phyloP scores from a whole-genome alignment of 1,284 basidiomycete genomes.

The Microbotryum scabiosae region DNA sequence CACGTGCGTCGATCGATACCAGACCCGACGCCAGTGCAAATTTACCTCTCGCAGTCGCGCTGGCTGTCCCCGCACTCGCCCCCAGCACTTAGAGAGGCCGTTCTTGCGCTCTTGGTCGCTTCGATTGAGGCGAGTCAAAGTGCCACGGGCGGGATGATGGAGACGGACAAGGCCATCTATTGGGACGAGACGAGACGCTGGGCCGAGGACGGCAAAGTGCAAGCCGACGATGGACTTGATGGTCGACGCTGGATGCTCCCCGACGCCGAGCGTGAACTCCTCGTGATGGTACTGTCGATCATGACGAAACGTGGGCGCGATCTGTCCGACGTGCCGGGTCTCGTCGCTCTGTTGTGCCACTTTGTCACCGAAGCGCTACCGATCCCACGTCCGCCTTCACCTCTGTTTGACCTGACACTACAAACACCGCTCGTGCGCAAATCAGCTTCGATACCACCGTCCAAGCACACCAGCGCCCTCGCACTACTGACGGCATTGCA shows the following conservation, averaged over 20 bases:
- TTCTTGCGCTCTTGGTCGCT: constrained; percentile 24
- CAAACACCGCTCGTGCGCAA: constrained; percentile 30
- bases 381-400: constrained; percentile 25
- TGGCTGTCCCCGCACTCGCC: constrained; percentile 13
- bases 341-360: constrained; percentile 33
- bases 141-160: constrained; percentile 26
- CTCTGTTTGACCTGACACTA: constrained; percentile 32
- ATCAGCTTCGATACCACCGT: constrained; percentile 12
- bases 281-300: constrained; percentile 26
- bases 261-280: constrained; percentile 28
- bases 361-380: constrained; percentile 26
- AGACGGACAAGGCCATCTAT: constrained; percentile 29
- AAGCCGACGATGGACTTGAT: constrained; percentile 21
- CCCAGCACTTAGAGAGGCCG: constrained; percentile 7
- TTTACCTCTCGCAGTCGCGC: constrained; percentile 30
- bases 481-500: constrained; percentile 33
- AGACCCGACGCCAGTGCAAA: constrained; percentile 19
- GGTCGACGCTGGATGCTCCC: constrained; percentile 17
- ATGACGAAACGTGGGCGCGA: constrained; percentile 33
- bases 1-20: background rate
- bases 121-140: constrained; percentile 26
- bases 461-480: constrained; percentile 24
- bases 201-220: constrained; percentile 25
- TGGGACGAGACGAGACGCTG: constrained; percentile 31
- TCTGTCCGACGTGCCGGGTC: constrained; percentile 32